Conservation (phyloP, 306 rosid genomes). For the Potentilla sterilis region DNA sequence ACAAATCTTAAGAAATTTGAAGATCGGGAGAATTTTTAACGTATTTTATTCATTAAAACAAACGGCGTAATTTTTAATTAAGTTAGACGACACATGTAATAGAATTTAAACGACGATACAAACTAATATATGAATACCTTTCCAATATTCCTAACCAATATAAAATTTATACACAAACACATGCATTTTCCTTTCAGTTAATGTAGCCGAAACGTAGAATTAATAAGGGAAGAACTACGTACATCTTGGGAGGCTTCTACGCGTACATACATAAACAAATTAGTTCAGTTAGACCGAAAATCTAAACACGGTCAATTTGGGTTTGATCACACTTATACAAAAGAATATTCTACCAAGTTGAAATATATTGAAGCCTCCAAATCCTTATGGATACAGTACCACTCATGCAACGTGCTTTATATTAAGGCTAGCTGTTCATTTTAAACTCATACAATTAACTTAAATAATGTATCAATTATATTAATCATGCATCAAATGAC, state of each 20-base stretch:
- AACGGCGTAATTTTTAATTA: too few relatives aligned
- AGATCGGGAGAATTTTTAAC: too few relatives aligned
- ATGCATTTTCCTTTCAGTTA: neutral
- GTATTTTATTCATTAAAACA: too few relatives aligned
- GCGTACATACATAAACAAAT: neutral
- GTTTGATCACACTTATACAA: neutral
- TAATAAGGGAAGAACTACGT: neutral
- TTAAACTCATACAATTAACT: neutral
- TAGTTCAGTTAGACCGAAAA: neutral
- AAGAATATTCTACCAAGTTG: constrained; percentile 8
- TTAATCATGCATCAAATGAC: neutral
- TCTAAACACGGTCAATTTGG: neutral
- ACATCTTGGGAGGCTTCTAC: neutral
- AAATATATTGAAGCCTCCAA: neutral
- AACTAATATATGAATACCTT: too few relatives aligned
- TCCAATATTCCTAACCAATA: too few relatives aligned
- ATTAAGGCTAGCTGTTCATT: neutral
- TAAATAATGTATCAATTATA: neutral
- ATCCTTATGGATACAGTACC: neutral
- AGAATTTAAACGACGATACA: too few relatives aligned
- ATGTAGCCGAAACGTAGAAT: neutral
- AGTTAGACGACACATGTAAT: too few relatives aligned
- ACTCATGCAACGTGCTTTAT: constrained; percentile 11
- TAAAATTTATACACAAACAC: neutral
- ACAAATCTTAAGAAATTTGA: too few relatives aligned